Evolutionary conservation across 2,329 filamentous ascomycete genomes (phyloP).

Genomic region (Colletotrichum magnum): DNA sequence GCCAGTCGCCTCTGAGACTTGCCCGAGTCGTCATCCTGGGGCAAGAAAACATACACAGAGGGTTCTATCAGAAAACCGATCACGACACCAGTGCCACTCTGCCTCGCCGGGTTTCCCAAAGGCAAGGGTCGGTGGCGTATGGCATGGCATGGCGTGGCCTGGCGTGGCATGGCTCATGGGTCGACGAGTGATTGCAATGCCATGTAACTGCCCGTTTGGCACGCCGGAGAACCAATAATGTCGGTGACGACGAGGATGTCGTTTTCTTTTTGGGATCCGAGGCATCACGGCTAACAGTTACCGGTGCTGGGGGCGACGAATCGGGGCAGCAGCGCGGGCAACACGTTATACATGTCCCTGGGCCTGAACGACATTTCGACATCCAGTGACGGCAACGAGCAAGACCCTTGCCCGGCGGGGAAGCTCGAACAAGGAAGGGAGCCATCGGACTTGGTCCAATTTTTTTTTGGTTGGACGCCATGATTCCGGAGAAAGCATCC

Average conservation of each 20-base stretch:
- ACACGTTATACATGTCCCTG: not conserved
- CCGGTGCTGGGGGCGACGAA: not conserved
- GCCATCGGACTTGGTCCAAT: conserved; percentile 10
- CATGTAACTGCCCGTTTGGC: conserved; percentile 10
- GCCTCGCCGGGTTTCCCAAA: too few relatives aligned
- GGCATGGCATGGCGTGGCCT: not conserved
- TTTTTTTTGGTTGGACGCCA: not conserved
- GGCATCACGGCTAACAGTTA: conserved; percentile 1
- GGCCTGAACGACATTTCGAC: not conserved
- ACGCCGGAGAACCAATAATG: conserved; percentile 9
- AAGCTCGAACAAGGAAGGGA: conserved; percentile 24
- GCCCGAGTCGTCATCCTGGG: not conserved
- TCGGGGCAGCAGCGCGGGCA: conserved; percentile 3
- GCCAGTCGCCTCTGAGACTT: conserved; percentile 6
- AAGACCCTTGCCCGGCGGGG: conserved; percentile 18
- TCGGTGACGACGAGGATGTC: conserved; percentile 12
- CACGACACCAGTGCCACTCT: too few relatives aligned
- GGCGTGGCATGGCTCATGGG: conserved; percentile 8
- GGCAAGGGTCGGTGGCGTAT: not conserved
- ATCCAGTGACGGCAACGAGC: not conserved
- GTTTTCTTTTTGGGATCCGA: conserved; percentile 9
- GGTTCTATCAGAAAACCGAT: conserved; percentile 7
- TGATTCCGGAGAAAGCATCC: conserved; percentile 16
- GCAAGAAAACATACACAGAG: not conserved
- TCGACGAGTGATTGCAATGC: conserved; percentile 9